phyloP scores from a whole-genome alignment of 495 filamentous ascomycete species.

The Podospora pseudoanserina region DNA sequence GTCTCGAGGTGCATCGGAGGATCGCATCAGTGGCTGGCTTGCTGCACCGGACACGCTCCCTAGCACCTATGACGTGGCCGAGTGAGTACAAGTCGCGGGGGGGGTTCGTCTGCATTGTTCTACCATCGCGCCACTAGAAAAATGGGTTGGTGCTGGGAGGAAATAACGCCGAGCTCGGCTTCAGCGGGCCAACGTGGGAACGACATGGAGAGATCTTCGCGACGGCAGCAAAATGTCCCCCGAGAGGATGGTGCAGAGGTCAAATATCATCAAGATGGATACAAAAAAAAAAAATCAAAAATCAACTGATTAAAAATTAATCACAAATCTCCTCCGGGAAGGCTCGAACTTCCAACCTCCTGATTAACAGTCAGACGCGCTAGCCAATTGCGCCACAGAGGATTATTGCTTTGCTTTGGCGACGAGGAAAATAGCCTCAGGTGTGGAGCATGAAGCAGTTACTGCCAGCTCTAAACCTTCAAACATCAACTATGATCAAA shows the following conservation, averaged over 20 bases:
- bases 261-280: too few relatives aligned
- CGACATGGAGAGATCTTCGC: too few relatives aligned
- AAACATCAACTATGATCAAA: too few relatives aligned
- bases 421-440: neutral
- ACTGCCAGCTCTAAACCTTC: too few relatives aligned
- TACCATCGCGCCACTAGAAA: too few relatives aligned
- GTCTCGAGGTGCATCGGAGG: neutral
- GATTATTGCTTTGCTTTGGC: neutral
- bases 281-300: neutral
- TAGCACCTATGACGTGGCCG: neutral
- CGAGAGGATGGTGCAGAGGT: too few relatives aligned
- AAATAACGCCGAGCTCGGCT: neutral
- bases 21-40: neutral
- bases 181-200: neutral
- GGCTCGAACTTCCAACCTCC: slow-evolving; percentile 24
- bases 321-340: slow-evolving; percentile 17
- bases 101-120: neutral
- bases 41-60: neutral
- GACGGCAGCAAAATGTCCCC: neutral
- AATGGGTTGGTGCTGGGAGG: too few relatives aligned
- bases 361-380: slow-evolving; percentile 23
- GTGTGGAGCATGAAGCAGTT: too few relatives aligned
- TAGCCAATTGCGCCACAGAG: slow-evolving; percentile 23
- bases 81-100: neutral
- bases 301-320: neutral